Base-by-base conservation (phyloP, 192 early-diverging fungal genomes). In the Coemansia sp. region DNA sequence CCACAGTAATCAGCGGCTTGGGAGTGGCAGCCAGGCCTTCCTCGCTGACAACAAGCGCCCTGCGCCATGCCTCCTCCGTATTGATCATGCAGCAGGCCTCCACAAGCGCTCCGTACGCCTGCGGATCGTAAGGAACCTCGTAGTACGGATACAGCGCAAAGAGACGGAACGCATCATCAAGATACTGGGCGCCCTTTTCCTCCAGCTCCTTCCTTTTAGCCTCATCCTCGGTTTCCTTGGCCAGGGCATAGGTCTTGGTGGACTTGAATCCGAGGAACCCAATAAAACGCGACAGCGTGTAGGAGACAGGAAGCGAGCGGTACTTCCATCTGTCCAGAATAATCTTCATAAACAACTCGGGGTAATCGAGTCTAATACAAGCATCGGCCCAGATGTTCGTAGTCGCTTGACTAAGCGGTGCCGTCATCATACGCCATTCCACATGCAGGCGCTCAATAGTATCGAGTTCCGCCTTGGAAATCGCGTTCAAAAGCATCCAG, bases 61-160 rank as follows among this genome's bases (percentile, higher is more conserved):
- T 55, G 5, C 79, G 67, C 80, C 80, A 83, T 2, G 75, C 72
- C 57, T 77, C 76, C 41, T 78, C 80, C 0, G 66, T 64, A 39
- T 66, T 69, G 36, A 75, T 36, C 41, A 40, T 56, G 41, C 71
- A 78, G 61, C 80, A 78, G 2, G 76, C 80, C 55, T 83, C 76
- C 0, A 83, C 71, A 15, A 78, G 52, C 10, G 75, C 81, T 8
- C 81, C 81, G 26, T 83, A 83, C 0, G 72, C 76, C 0, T 22
- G 11, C 1, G 81, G 72, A 36, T 72, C 73, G 10, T 73, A 37
- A 1, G 41, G 10, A 1, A 83, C 37, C 11, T 51, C 66, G 49
- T 78, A 83, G 61, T 69, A 77, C 12, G 68, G 72, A 43, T 75
- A 75, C 15, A 78, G 73, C 3, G 72, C 81, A 78, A 83, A 83